Evolutionary conservation across 805 yeast genomes (phyloP), one percentile per base, ranked within the genome.

Genomic region (Isabelozyma rhagii): DNA sequence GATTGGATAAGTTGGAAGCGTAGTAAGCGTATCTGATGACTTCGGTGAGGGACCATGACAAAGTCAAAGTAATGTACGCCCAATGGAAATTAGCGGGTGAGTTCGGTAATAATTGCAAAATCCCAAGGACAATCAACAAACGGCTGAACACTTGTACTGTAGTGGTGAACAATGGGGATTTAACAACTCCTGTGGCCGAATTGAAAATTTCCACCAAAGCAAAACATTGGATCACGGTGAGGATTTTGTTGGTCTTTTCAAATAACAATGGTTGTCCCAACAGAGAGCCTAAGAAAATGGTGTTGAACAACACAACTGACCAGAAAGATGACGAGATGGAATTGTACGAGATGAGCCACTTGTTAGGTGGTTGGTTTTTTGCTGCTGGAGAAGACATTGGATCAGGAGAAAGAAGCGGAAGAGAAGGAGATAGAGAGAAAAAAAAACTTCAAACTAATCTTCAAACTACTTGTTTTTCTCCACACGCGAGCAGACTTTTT

Each of bases 1-100:
- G 71, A 28, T 77, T 72, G 25, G 67, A 63, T 53, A 87, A 68
- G 56, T 83, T 83, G 48, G 85, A 77, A 7, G 96, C 92, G 64
- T 94, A 96, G 72, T 82, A 94, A 41, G 89, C 79, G 69, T 94
- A 94, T 65, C 99, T 80, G 50, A 92, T 85, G 43, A 89, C 78
- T 68, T 94, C 99, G n/a, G 98, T 89, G 47, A 89, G 59, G n/a
- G 94, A 82, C 99, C 99, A 94, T 10, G 97, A 91, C 42, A 83
- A 57, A 44, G 84, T 75, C 65, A 93, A 78, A 1, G 93, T 74
- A 49, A 84, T 68, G 66, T 86, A 92, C 13, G 80, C 75, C 80
- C 83, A 74, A 55, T 75, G 77, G 56, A 57, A 47, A 56, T 79
- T 76, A 28, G 90, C 90, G 15, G 86, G 87, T 0, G 89, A 79